Evolutionary conservation across 805 yeast genomes (phyloP).

Genomic region (Candida chauliodis): DNA sequence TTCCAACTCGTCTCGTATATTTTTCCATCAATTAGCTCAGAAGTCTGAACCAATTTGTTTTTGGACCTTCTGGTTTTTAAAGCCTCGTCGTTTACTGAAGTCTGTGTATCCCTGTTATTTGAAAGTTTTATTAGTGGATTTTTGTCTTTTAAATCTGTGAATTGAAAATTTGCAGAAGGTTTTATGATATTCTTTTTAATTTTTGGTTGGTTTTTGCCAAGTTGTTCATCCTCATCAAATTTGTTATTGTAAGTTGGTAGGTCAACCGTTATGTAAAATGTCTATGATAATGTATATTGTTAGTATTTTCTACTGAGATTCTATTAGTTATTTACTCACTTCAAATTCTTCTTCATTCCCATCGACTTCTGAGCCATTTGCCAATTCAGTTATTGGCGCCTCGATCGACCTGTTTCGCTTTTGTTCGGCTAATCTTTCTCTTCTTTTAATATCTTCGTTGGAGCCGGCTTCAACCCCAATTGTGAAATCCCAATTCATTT

Average conservation of each 20-base stretch:
- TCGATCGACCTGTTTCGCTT: conserved; percentile 1
- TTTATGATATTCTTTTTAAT: conserved; percentile 25
- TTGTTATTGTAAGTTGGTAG: conserved; percentile 19
- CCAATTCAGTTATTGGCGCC: conserved; percentile 19
- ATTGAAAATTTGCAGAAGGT: conserved; percentile 40
- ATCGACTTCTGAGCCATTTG: conserved; percentile 12
- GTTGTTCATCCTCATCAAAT: conserved; percentile 6
- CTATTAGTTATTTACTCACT: conserved; percentile 15
- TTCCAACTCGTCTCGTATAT: conserved; percentile 77
- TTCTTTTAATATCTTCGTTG: conserved; percentile 71
- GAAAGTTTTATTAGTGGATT: conserved; percentile 36
- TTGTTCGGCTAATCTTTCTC: conserved; percentile 22
- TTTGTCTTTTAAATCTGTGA: conserved; percentile 29
- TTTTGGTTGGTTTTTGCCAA: conserved; percentile 6
- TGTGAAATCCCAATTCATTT: conserved; percentile 89
- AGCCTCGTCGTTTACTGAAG: background rate
- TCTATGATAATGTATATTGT: conserved; percentile 19
- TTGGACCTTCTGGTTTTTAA: conserved; percentile 7
- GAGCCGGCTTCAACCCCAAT: conserved; percentile 83
- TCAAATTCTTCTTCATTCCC: conserved; percentile 18
- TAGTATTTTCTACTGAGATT: conserved; percentile 16
- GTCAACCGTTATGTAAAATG: conserved; percentile 31
- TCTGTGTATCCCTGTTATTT: conserved; percentile 19
- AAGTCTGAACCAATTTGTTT: conserved; percentile 20
- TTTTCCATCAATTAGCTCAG: conserved; percentile 38